Evolutionary conservation across 73 alveolate genomes (phyloP).

Genomic region (Uronychia setigera): DNA sequence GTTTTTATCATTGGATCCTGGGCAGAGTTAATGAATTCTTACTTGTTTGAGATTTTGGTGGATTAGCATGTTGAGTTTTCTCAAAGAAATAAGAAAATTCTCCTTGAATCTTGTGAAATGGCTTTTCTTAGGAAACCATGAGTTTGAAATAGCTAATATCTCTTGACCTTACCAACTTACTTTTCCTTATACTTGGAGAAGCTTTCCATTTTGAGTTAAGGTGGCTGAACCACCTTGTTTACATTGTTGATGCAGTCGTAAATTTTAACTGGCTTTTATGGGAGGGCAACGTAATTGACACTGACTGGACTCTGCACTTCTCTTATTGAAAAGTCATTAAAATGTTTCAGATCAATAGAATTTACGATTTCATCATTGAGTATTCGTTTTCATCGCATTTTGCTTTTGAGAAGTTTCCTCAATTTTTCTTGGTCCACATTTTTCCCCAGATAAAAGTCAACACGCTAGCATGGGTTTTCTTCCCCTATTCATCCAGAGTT

Average conservation of each 20-base stretch:
- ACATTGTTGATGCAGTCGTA: slow-evolving; percentile 16
- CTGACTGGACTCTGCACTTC: not conserved
- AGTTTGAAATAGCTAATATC: slow-evolving; percentile 10
- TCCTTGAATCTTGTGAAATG: slow-evolving; percentile 7
- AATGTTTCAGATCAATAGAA: not conserved
- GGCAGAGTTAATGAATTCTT: not conserved
- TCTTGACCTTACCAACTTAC: not conserved
- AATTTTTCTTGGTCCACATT: not conserved
- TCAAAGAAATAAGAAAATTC: slow-evolving; percentile 2
- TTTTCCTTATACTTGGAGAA: slow-evolving; percentile 15
- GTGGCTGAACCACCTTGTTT: slow-evolving; percentile 6
- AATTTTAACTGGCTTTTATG: slow-evolving; percentile 1
- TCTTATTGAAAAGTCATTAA: not conserved
- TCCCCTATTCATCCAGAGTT: too few species aligned
- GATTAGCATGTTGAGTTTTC: not conserved
- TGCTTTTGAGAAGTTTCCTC: not conserved
- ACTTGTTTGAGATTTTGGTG: not conserved
- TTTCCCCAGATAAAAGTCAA: too few species aligned
- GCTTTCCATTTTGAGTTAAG: slow-evolving; percentile 10
- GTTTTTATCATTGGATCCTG: not conserved
- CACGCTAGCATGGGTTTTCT: too few species aligned
- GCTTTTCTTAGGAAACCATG: not conserved
- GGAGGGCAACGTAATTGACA: not conserved
- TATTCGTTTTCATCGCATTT: not conserved
- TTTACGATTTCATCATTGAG: not conserved